A percentile compares a stretch with the other conserved stretches of the same genome.
phyloP scores from a whole-genome alignment of 148 eudicot genomes.

The Silene latifolia region DNA sequence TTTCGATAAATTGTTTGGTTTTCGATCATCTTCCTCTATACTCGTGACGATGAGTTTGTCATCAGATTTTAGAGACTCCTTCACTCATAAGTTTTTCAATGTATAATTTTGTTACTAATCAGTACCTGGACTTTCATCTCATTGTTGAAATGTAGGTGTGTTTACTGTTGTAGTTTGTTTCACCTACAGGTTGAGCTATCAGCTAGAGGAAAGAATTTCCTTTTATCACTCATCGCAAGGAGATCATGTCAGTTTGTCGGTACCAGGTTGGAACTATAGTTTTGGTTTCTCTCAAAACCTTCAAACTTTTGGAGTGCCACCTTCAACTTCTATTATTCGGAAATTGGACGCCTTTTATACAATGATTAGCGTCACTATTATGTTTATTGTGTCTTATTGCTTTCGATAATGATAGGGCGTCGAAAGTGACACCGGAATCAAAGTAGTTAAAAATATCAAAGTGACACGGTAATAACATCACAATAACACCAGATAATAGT shows the following conservation, averaged over 20 bases:
- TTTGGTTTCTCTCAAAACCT: no score
- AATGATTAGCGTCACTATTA: not conserved
- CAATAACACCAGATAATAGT: no score
- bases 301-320: no score
- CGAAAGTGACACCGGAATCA: no score
- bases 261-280: slow-evolving; percentile 45
- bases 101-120: no score
- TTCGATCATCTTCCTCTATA: not conserved
- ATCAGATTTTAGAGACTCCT: not conserved
- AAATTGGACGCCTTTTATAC: not conserved
- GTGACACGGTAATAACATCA: no score
- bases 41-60: not conserved
- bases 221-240: slow-evolving; percentile 72
- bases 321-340: no score
- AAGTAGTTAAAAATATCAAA: no score
- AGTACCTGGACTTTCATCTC: not conserved
- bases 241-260: slow-evolving; percentile 84
- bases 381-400: not conserved
- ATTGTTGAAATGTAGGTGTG: not conserved
- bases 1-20: not conserved
- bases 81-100: not conserved
- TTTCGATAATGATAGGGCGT: no score
- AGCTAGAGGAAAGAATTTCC: slow-evolving; percentile 48
- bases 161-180: slow-evolving; percentile 1
- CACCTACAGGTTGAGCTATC: slow-evolving; percentile 52